Conservation (phyloP, 768 basidiomycete genomes). For the Tulasnella sp. region DNA sequence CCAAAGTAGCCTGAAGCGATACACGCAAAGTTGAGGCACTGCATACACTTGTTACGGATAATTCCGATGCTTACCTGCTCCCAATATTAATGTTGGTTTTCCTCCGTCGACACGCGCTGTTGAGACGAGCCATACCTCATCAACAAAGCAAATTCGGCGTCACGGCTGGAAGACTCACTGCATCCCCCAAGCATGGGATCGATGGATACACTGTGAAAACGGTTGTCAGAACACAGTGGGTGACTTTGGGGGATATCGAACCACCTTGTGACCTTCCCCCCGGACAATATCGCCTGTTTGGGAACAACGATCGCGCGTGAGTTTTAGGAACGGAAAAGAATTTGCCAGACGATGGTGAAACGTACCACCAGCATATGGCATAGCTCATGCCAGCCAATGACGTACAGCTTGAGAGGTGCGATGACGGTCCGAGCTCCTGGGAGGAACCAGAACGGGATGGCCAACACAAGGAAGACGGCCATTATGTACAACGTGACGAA, state of each 20-base stretch:
- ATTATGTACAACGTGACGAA: slow-evolving; percentile 24
- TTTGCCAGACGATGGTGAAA: slow-evolving; percentile 13
- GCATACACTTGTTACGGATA: background rate
- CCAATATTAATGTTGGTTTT: slow-evolving; percentile 52
- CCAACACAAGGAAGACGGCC: slow-evolving; percentile 72
- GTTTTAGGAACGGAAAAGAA: no score
- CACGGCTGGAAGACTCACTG: slow-evolving; percentile 30
- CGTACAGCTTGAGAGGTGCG: slow-evolving; percentile 44
- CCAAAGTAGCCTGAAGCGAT: no score
- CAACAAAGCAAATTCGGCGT: background rate
- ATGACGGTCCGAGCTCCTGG: slow-evolving; percentile 67
- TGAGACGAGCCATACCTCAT: background rate
- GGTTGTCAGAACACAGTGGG: background rate
- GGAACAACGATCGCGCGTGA: background rate
- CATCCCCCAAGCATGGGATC: slow-evolving; percentile 72
- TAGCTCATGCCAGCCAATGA: slow-evolving; percentile 76
- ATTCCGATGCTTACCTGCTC: slow-evolving; percentile 29
- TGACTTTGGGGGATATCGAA: background rate
- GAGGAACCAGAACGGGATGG: slow-evolving; percentile 81
- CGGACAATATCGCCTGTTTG: slow-evolving; percentile 60
- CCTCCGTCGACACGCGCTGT: slow-evolving; percentile 51
- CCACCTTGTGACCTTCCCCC: slow-evolving; percentile 55
- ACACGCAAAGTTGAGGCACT: no score
- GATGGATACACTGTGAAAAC: slow-evolving; percentile 43
- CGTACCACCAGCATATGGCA: slow-evolving; percentile 69